A percentile compares a stretch with the other conserved stretches of the same genome.
phyloP scores from a whole-genome alignment of 75 land plant species.

The Adiantum capillusveneris region DNA sequence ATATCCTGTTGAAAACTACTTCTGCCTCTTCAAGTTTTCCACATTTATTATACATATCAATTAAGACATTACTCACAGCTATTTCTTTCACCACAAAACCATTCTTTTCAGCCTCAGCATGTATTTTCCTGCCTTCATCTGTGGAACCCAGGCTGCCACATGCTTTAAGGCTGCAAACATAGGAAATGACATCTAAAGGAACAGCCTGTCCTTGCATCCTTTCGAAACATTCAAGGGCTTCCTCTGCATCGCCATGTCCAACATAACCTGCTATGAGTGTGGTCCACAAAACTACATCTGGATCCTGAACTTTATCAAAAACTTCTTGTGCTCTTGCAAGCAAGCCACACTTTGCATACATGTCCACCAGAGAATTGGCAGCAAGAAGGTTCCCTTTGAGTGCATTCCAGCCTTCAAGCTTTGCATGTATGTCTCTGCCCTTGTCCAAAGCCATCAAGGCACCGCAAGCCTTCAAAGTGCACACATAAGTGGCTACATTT shows the following conservation, averaged over 20 bases:
- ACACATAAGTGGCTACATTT: constrained; percentile 23
- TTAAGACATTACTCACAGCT: constrained; percentile 44
- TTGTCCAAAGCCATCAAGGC: constrained; percentile 9
- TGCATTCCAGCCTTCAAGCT: constrained; percentile 18
- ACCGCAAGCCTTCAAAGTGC: constrained; percentile 31
- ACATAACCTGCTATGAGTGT: constrained; percentile 39
- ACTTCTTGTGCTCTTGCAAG: constrained; percentile 16
- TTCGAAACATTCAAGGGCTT: constrained; percentile 19
- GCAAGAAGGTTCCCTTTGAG: constrained; percentile 17
- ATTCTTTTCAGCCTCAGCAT: constrained; percentile 31
- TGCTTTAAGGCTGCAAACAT: constrained; percentile 27
- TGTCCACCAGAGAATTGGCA: constrained; percentile 32
- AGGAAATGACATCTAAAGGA: constrained; percentile 18
- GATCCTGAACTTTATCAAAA: constrained; percentile 34
- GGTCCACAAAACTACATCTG: constrained; percentile 41
- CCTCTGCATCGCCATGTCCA: constrained; percentile 20
- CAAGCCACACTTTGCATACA: constrained; percentile 28
- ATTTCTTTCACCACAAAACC: constrained; percentile 15
- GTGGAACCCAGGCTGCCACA: constrained; percentile 43
- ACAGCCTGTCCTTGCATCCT: constrained; percentile 23
- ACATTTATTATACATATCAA: constrained; percentile 59
- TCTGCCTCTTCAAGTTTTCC: constrained; percentile 25
- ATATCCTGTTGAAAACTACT: constrained; percentile 24
- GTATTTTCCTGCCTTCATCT: constrained; percentile 46
- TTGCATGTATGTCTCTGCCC: constrained; percentile 57